A percentile compares a stretch with the other conserved stretches of the same genome.
Conservation (phyloP, 1,284 basidiomycete species). For the Cryptococcus sp. region DNA sequence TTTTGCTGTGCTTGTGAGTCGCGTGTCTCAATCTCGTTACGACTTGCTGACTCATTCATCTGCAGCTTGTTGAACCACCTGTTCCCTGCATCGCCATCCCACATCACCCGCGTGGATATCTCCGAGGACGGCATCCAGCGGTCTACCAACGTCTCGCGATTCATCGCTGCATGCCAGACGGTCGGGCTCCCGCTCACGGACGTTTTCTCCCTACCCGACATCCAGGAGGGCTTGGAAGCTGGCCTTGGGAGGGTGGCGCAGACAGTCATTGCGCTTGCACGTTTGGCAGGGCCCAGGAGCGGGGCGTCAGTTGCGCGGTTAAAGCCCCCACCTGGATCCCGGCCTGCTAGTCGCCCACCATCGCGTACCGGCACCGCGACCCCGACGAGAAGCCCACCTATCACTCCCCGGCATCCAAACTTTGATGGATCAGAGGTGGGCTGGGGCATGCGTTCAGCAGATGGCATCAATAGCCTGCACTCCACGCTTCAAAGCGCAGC, state of each 20-base stretch:
- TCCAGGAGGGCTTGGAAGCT: constrained; percentile 30
- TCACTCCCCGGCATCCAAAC: constrained; percentile 4
- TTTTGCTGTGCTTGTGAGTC: constrained; percentile 79
- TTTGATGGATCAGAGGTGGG: neutral
- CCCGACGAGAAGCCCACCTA: constrained; percentile 3
- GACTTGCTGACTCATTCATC: neutral
- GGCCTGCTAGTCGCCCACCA: constrained; percentile 15
- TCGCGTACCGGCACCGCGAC: constrained; percentile 7
- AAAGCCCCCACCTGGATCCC: constrained; percentile 12
- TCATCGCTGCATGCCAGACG: constrained; percentile 37
- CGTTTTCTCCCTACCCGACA: constrained; percentile 31
- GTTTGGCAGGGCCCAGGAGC: constrained; percentile 53
- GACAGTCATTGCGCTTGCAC: constrained; percentile 64
- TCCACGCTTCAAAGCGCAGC: constrained; percentile 12
- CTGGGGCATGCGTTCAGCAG: constrained; percentile 1
- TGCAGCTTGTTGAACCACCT: constrained; percentile 37
- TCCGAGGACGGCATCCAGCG: constrained; percentile 34
- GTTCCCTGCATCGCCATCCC: constrained; percentile 34
- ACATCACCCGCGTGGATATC: constrained; percentile 37
- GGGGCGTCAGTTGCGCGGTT: constrained; percentile 16
- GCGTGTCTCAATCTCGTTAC: neutral
- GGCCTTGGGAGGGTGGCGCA: constrained; percentile 33
- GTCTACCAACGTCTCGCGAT: constrained; percentile 37
- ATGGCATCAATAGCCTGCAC: constrained; percentile 18
- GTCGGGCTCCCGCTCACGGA: constrained; percentile 28